Evolutionary conservation across 108 stramenopile species (phyloP), one percentile per base, ranked within the genome.

Genomic region (Skeletonema grethae): DNA sequence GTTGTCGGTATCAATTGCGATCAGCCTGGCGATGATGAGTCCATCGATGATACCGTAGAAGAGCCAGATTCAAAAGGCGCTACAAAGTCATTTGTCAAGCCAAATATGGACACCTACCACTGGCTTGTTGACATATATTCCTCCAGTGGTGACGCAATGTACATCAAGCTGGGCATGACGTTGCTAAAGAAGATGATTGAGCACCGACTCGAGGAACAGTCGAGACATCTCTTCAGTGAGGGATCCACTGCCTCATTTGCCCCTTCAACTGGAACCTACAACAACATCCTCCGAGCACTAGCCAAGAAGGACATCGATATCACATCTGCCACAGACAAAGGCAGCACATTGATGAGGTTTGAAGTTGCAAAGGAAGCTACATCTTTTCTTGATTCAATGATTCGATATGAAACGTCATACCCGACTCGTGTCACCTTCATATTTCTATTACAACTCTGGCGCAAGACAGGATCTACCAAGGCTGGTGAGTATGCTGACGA

Each of bases 401-500:
- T 77, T 39, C 76, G 65, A 55, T 65, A 77, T 34, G 75, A 76
- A 48, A 64, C 80, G 18, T 72, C 76, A 0, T 28, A 61, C 25
- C 84, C 84, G 2, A 65, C 53, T 69, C 57, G 55, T 16, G 57
- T 59, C 5, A 77, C 76, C 0, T 84, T 72, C 63, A 48, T 55
- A 29, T 57, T 64, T 34, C 45, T 84, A 20, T 31, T 84, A 29
- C 75, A 69, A 57, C 63, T 84, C 20, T 84, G 84, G 84, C 35
- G 39, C 30, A 72, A 46, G 15, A 50, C 75, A 4, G 38, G 43
- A n/a, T 72, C 80, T 16, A 34, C 58, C n/a, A 63, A 78, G 15
- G 78, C 80, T 2, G 84, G 84, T 7, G 66, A 82, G 15, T 67
- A 64, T 56, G 84, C 84, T 0, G 80, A 84, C 61, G 63, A 73